Evolutionary conservation across 129 eudicot species (phyloP).

Genomic region (Lactuca sativa): DNA sequence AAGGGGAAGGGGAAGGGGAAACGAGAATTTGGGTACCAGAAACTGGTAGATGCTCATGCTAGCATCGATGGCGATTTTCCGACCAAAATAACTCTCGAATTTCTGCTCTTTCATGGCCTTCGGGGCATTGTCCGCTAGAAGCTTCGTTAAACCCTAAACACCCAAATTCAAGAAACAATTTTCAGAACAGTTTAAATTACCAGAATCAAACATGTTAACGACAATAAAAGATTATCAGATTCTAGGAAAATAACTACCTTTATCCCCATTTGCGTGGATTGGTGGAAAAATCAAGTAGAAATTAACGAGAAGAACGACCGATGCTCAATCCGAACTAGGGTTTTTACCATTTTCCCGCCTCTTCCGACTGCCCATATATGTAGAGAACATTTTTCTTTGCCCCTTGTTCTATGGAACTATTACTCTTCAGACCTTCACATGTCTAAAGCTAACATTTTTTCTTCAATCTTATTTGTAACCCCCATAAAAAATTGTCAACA

Average conservation of each 20-base stretch:
- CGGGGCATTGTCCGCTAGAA: constrained; percentile 89
- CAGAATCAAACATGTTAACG: not conserved
- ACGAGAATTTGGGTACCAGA: constrained; percentile 48
- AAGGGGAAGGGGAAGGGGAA: not conserved
- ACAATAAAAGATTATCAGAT: not conserved
- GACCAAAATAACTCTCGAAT: constrained; percentile 88
- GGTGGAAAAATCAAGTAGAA: constrained; percentile 1
- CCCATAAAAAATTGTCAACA: no score
- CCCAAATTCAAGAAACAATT: not conserved
- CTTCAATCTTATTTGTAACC: no score
- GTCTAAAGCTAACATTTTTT: no score
- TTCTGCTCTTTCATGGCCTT: constrained; percentile 88
- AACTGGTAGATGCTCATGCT: constrained; percentile 98
- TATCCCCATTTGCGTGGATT: constrained; percentile 41
- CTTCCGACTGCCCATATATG: constrained; percentile 6
- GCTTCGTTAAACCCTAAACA: constrained; percentile 93
- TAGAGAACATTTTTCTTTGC: constrained; percentile 10
- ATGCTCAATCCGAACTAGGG: constrained; percentile 29
- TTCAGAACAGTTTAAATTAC: not conserved
- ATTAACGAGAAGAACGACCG: constrained; percentile 2
- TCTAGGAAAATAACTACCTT: constrained; percentile 36
- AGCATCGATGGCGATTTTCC: constrained; percentile 91
- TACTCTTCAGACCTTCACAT: constrained; percentile 3
- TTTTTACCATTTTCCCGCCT: constrained; percentile 45
- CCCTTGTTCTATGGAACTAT: constrained; percentile 12